Evolutionary conservation across 2,329 filamentous ascomycete genomes (phyloP), one percentile per base, ranked within the genome.

Genomic region (Alternaria burnsii): DNA sequence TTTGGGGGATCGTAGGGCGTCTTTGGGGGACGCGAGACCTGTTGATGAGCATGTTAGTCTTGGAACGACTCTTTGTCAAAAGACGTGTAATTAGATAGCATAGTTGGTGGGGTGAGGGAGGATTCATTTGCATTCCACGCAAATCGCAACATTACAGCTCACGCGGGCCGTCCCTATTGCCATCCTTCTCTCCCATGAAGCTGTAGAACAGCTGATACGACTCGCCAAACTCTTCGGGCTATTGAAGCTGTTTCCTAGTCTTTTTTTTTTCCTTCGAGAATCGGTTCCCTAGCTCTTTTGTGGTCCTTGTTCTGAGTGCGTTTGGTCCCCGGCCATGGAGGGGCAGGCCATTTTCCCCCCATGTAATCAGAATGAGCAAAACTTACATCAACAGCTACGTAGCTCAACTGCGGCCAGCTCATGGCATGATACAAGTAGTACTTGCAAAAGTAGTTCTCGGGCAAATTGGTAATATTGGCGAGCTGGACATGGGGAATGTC

Each of bases 381-480:
- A 78, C 81, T 74, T 68, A 84, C 82, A 80, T 98, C 94, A 72
- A 99, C 93, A 71, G 95, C 95, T 58, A 99, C 94, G 81, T 94
- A 98, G 81, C 91, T 94, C 68, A 99, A 88, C 82, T 98, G 94
- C 46, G 95, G 95, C 95, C 95, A 99, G 72, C 93, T 97, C 69
- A 98, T 89, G 16, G 94, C 94, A 82, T 99, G 95, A 87, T 99
- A 99, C 76, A 99, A 89, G 84, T 99, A 99, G 86, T 99, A 99
- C 87, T 99, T 99, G 82, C 97, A 92, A 80, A 98, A 98, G 87
- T 99, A 99, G 86, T 99, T 99, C 82, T 99, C 95, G 68, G 95
- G 95, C 55, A 99, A 87, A 84, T 99, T 99, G 79, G 96, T 97
- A 78, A 99, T 94, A 85, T 99, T 98, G 77, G 94, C 94, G 81